Base-by-base conservation (phyloP, 1,284 basidiomycete species). In the Trametes versicolor region DNA sequence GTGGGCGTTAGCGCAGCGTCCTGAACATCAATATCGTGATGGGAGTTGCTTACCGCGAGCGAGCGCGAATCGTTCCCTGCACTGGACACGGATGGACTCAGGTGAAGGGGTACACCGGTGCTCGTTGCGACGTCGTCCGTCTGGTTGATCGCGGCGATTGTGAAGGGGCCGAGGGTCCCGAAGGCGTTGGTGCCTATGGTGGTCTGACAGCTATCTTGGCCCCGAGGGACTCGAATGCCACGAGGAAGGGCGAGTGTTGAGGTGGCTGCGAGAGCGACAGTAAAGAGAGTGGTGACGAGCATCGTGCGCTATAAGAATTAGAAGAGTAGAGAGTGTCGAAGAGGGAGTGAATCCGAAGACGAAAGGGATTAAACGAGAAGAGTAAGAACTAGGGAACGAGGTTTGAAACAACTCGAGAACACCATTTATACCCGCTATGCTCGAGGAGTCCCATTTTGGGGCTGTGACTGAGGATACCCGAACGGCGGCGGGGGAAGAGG, bases 101-200 rank as follows among this genome's bases (percentile, higher is more conserved):
- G 55, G 21, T 52, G 29, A 2, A 63, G 61, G 8, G 48, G 39
- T 3, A 37, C 50, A 39, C 61, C 59, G 39, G 50, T 27, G 8
- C 25, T n/a, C 36, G 39, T 34, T 27, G 19, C 10, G 36, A 56
- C 32, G 19, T 36, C 37, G 60, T 32, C n/a, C 2, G 61, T 58
- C 49, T 53, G 47, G 50, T 63, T 63, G 39, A 63, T 32, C 41
- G 61, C 61, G 17, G 56, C 27, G 32, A 63, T 41, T 3, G 61
- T 63, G 56, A 58, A 63, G 23, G 61, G 61, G 12, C 61, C 61
- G 21, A 23, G 23, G 32, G 10, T 53, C 29, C 39, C 56, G 27
- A 53, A 51, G 0, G 54, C 41, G n/a, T 34, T 32, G 9, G 21
- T 19, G 0, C 54, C 60, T 19, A 34, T 13, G 21, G 27, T 21